These are phyloP conservation scores for Scalesia atractyloides DNA, from an alignment of 129 eudicot genomes.

Conservation along the genomic window DNA sequence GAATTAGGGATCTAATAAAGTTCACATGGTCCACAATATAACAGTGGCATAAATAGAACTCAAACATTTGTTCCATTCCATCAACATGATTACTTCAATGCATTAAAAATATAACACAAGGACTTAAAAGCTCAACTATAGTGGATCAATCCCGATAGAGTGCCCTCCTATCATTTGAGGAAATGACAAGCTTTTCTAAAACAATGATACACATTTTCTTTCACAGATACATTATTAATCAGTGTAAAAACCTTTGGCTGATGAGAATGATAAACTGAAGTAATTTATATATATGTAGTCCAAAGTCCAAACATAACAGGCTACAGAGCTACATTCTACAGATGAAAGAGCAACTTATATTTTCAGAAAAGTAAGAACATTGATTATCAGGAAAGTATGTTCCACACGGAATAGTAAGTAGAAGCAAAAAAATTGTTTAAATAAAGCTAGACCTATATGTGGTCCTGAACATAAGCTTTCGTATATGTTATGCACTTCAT, in stretches of 20 bases:
- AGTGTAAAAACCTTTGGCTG: background rate
- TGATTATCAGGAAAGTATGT: background rate
- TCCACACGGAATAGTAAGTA: background rate
- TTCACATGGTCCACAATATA: background rate
- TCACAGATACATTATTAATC: background rate
- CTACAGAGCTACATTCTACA: background rate
- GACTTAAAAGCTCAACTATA: background rate
- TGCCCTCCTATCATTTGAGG: background rate
- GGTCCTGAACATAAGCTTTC: background rate
- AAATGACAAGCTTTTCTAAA: background rate
- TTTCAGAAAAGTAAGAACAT: background rate
- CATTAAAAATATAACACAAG: background rate
- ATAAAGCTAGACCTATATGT: background rate
- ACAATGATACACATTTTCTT: background rate
- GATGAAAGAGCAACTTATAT: background rate
- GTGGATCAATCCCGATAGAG: background rate
- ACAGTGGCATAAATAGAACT: background rate
- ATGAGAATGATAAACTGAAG: background rate
- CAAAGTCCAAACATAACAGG: background rate
- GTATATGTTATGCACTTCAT: background rate
- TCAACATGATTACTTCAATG: background rate
- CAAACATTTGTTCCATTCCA: background rate
- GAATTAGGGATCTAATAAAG: constrained; percentile 3
- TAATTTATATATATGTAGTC: background rate
- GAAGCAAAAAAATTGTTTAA: background rate